phyloP scores from a whole-genome alignment of 148 eudicot genomes.

The Mesembryanthemum crystallinum region DNA sequence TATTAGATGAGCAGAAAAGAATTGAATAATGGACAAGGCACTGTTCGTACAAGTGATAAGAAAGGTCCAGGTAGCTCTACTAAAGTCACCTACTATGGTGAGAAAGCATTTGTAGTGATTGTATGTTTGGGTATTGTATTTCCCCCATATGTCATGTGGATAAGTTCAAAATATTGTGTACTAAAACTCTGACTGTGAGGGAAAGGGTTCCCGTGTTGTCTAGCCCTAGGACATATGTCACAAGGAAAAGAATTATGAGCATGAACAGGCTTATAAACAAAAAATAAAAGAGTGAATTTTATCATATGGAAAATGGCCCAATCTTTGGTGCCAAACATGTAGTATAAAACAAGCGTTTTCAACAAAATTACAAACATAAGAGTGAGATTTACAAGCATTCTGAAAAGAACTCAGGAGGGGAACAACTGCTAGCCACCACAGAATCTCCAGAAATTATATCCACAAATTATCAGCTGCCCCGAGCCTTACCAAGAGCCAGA shows the following conservation, averaged over 20 bases:
- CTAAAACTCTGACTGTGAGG: background rate
- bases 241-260: background rate
- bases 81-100: constrained; percentile 20
- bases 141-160: constrained; percentile 24
- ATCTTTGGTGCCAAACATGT: background rate
- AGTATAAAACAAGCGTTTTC: too few relatives aligned
- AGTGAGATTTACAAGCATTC: background rate
- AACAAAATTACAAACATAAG: background rate
- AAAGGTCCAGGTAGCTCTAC: constrained; percentile 13
- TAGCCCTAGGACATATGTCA: background rate
- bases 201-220: background rate
- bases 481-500: background rate
- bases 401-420: background rate
- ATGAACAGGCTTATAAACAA: background rate
- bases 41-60: constrained; percentile 2
- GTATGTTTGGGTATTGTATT: background rate
- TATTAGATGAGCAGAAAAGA: background rate
- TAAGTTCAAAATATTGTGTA: background rate
- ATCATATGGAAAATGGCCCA: background rate
- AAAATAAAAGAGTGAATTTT: background rate
- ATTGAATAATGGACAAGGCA: background rate
- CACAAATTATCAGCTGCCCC: background rate
- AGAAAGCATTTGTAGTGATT: constrained; percentile 12
- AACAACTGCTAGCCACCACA: background rate
- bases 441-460: background rate